Base-by-base conservation (phyloP, 2,329 filamentous ascomycete genomes). In the Neodidymelliopsis sp. region DNA sequence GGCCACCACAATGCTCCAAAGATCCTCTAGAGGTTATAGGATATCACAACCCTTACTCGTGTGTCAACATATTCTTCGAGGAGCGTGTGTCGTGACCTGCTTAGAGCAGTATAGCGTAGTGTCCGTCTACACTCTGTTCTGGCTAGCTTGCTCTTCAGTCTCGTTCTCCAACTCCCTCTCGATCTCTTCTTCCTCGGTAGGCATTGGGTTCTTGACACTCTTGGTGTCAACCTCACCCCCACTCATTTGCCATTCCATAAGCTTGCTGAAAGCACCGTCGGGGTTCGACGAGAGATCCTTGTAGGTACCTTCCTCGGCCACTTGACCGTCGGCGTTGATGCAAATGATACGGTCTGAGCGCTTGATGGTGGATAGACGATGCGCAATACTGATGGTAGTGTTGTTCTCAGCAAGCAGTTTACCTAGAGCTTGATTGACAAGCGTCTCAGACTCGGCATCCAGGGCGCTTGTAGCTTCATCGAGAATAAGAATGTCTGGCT, bases 221-320 rank as follows among this genome's bases (percentile, higher is more conserved):
- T 59, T 60, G 1, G 57, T 34, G 13, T 62, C 62, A 6, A 56
- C 54, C 24, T 96, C 91, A 7, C 89, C 88, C 10, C 92, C 93
- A 63, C 83, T 94, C 84, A 97, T 89, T 76, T 99, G 94, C 92
- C 92, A 97, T 74, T 97, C 93, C 94, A 99, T 99, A 42, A 99
- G 79, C 75, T 89, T 94, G 63, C 87, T 93, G 69, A 99, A 99
- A 2, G 92, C 91, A 41, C 93, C 95, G 8, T 88, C 78, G 12
- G 83, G 82, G 51, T 90, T 84, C 4, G 82, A 79, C 41, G 87
- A 89, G 16, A 99, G 82, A 56, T 91, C 83, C 18, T 81, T 76
- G 71, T 96, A 99, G 49, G 87, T 88, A 47, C 94, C 94, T 56
- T 89, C 89, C 72, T 99, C 93, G 2, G 93, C 94, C 3, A 99